phyloP scores from a whole-genome alignment of 2,329 filamentous ascomycete genomes.

The Cercospora canescens region DNA sequence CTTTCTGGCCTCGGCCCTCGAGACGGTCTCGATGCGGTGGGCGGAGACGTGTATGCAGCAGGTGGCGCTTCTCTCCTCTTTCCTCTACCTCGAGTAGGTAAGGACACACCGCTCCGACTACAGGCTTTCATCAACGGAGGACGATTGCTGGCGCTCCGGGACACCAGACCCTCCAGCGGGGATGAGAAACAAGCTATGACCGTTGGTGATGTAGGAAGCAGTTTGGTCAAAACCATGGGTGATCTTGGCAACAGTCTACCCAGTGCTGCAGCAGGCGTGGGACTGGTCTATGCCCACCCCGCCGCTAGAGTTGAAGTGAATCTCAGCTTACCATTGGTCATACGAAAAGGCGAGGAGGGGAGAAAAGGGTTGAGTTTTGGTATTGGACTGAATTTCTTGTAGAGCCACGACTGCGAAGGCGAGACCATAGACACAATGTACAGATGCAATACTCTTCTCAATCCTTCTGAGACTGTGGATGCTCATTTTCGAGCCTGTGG shows the following conservation, averaged over 20 bases:
- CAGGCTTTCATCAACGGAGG: conserved; percentile 93
- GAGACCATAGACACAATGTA: neutral
- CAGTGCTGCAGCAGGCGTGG: conserved; percentile 82
- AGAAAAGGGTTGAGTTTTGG: conserved; percentile 92
- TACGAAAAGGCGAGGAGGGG: conserved; percentile 79
- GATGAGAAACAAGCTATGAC: conserved; percentile 49
- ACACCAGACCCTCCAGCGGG: conserved; percentile 30
- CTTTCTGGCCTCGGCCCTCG: conserved; percentile 85
- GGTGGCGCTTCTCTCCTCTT: conserved; percentile 83
- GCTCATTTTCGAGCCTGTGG: no score
- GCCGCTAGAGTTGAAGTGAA: conserved; percentile 94
- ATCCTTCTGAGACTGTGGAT: no score
- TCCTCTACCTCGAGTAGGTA: conserved; percentile 77
- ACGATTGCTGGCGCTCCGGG: conserved; percentile 74
- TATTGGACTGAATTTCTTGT: conserved; percentile 96
- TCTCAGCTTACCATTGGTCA: conserved; percentile 82
- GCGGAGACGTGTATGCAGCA: conserved; percentile 89
- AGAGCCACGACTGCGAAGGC: conserved; percentile 34
- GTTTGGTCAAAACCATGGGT: conserved; percentile 63
- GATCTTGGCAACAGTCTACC: conserved; percentile 76
- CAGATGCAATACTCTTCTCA: neutral
- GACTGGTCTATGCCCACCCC: conserved; percentile 91
- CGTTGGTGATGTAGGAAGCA: conserved; percentile 52
- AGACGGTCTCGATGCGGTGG: conserved; percentile 81
- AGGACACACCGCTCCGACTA: conserved; percentile 79